Evolutionary conservation across 108 stramenopile genomes (phyloP), one percentile per base, ranked within the genome.

Genomic region (Skeletonema menzelii): DNA sequence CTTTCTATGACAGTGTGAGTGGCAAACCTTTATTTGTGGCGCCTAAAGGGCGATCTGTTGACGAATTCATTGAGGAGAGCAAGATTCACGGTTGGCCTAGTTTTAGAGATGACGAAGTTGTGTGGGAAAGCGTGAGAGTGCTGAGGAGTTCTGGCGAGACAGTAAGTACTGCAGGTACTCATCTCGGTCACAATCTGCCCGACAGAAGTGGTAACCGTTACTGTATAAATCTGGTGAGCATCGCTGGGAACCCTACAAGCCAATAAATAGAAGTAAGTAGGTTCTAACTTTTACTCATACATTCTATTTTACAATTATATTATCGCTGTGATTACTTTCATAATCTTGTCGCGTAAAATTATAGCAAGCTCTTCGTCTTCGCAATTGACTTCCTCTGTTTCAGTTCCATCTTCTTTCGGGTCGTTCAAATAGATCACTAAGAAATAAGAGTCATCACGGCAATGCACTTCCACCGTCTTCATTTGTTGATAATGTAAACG

Each of bases 171-270:
- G 87, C 86, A 65, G 97, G 95, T 14, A 93, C 94, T 31, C 91
- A 92, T 68, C 62, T 92, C 3, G 91, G 88, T 27, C 91, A 92
- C 82, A 92, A 92, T 66, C 82, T 95, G 0, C 96, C 92, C 0
- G 94, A 94, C 57, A 20, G 62, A 60, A 87, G 62, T n/a, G 95
- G 94, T 37, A 95, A 95, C 62, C 75, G 95, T 26, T 96, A 94
- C 67, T 97, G 97, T 69, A 97, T 97, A 73, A 97, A 96, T 58
- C 83, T 97, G 8, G 95, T 95, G 2, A 90, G 90, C 56, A 85
- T 96, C 28, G 95, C 95, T 34, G 95, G 94, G 53, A 65, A 66
- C 35, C 87, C 91, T 37, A 53, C 15, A 15, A 42, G 40, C 40
- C 15, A 15, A 15, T 37, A 10, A 37, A 37, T 8, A 7, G 8